phyloP scores from a whole-genome alignment of 1,284 basidiomycete genomes.

The Bjerkandera adusta region DNA sequence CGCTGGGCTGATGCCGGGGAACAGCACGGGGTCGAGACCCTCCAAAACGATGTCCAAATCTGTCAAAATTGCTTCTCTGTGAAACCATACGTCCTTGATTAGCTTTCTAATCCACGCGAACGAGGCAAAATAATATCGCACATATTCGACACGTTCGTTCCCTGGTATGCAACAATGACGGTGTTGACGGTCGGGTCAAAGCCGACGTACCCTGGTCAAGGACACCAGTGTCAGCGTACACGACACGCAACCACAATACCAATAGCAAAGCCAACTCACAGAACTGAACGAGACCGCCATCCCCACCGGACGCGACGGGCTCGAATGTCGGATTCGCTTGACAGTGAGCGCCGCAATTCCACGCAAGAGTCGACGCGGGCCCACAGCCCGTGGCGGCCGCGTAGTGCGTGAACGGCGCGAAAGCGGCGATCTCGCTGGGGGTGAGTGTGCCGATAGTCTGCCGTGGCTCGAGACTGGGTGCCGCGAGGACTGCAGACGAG shows the following conservation, averaged over 20 bases:
- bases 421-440: constrained; percentile 31
- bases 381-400: constrained; percentile 36
- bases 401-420: constrained; percentile 39
- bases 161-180: constrained; percentile 53
- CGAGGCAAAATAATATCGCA: constrained; percentile 19
- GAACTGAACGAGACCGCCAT: constrained; percentile 49
- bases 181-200: constrained; percentile 41
- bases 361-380: constrained; percentile 29
- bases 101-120: not conserved
- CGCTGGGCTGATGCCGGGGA: constrained; percentile 48
- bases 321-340: constrained; percentile 51
- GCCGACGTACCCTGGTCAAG: constrained; percentile 41
- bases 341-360: constrained; percentile 37
- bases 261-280: constrained; percentile 29
- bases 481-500: not conserved
- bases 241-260: not conserved
- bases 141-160: constrained; percentile 48
- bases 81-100: not conserved
- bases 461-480: not conserved
- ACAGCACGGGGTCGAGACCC: constrained; percentile 37
- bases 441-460: constrained; percentile 30
- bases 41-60: constrained; percentile 31
- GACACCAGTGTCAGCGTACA: not conserved
- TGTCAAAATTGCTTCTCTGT: constrained; percentile 29
- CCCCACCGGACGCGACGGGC: constrained; percentile 60